phyloP scores from a whole-genome alignment of 2,329 filamentous ascomycete genomes.

The Reticulascus tulasneorum region DNA sequence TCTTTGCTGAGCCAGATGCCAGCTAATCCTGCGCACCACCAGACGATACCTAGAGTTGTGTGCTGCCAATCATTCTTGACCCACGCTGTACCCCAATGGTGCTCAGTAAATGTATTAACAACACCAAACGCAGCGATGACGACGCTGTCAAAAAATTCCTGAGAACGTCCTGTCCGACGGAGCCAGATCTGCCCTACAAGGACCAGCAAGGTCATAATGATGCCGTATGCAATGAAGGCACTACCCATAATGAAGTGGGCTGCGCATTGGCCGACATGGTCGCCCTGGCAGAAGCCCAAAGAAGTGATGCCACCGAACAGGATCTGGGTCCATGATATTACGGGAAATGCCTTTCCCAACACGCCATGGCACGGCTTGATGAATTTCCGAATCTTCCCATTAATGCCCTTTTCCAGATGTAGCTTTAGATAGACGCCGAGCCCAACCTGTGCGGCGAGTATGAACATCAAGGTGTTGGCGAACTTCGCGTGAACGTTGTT shows the following conservation, averaged over 20 bases:
- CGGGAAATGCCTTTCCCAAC: constrained; percentile 80
- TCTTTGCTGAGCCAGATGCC: constrained; percentile 89
- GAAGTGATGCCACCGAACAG: constrained; percentile 91
- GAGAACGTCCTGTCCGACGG: constrained; percentile 74
- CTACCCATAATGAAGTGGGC: constrained; percentile 99
- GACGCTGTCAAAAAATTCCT: constrained; percentile 93
- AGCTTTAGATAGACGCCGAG: constrained; percentile 85
- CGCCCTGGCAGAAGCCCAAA: constrained; percentile 86
- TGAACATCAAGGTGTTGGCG: constrained; percentile 73
- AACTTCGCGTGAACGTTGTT: constrained; percentile 78
- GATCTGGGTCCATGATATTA: constrained; percentile 90
- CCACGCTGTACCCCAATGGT: constrained; percentile 88
- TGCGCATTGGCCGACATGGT: constrained; percentile 86
- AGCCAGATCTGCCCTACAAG: constrained; percentile 88
- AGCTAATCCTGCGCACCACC: constrained; percentile 91
- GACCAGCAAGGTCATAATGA: constrained; percentile 79
- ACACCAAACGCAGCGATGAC: constrained; percentile 94
- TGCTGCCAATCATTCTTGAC: constrained; percentile 94
- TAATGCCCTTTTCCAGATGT: constrained; percentile 80
- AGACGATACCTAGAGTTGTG: constrained; percentile 98
- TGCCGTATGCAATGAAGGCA: constrained; percentile 91
- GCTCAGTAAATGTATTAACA: constrained; percentile 97
- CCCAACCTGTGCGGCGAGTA: constrained; percentile 71
- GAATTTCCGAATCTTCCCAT: constrained; percentile 70
- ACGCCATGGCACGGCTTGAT: constrained; percentile 74